Base-by-base conservation (phyloP, 352 stramenopile species). In the Globisporangium echinulatum region DNA sequence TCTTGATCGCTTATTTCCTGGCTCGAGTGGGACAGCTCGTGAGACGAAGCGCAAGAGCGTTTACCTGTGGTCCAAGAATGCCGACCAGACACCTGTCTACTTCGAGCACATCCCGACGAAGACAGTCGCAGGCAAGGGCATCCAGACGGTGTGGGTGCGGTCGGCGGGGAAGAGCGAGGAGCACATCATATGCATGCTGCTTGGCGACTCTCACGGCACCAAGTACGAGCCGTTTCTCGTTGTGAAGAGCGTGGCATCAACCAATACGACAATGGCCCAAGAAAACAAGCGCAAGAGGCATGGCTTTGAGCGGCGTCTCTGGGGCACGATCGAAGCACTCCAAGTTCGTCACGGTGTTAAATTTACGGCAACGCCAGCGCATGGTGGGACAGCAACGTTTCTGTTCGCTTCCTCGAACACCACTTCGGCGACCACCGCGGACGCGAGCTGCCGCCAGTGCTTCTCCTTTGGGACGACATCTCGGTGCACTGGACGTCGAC, bases 211-310 rank as follows among this genome's bases (percentile, higher is more conserved):
- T 75, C 52, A 59, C 11, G 56, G 64, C 7, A 62, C 53, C n/a
- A 79, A 74, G 43, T 62, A 63, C 17, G 49, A 63, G 4, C 54
- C 63, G 0, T 74, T 69, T 49, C 33, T 77, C 17, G 44, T 77
- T 7, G 48, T 79, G 19, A 73, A 77, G 52, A 64, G 56, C 4
- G 50, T 39, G 6, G 43, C 50, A n/a, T 68, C 55, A 5, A 59
- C 15, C 15, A 44, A 56, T 1, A 4, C 14, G 1, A 5, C 38
- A 2, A 63, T 52, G 0, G 54, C 47, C 5, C n/a, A 11, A 5
- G 59, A 67, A 11, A 75, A 69, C 48, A 49, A 38, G 4, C 19
- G 17, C 10, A 43, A 33, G 0, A 56, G 47, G 0, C 56, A 74
- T 39, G 64, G 69, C 0, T 72, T 77, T 46, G 64, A 56, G 0